phyloP scores from a whole-genome alignment of 306 rosid genomes.

The Medicago arabica region DNA sequence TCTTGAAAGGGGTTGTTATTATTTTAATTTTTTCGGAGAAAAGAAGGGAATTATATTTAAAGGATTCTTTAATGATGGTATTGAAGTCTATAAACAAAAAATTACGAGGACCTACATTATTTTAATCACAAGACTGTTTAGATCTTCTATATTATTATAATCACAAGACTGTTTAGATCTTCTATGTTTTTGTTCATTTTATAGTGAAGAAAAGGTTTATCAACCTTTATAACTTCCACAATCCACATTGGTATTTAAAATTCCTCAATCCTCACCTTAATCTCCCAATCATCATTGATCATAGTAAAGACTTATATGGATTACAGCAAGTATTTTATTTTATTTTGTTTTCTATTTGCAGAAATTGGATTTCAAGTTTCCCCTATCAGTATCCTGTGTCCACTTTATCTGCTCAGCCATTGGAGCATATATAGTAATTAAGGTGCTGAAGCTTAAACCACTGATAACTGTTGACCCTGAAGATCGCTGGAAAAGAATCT shows the following conservation, averaged over 20 bases:
- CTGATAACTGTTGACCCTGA: slow-evolving; percentile 82
- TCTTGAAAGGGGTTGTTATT: background rate
- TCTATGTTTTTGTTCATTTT: slow-evolving; percentile 10
- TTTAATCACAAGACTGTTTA: slow-evolving; percentile 19
- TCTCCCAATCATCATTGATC: slow-evolving; percentile 17
- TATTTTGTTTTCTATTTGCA: slow-evolving; percentile 45
- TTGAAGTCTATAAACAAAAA: background rate
- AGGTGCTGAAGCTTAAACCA: slow-evolving; percentile 87
- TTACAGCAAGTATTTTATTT: background rate
- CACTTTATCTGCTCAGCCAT: slow-evolving; percentile 94
- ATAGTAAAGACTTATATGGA: slow-evolving; percentile 13
- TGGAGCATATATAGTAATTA: slow-evolving; percentile 81
- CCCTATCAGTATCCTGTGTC: slow-evolving; percentile 82
- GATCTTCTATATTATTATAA: slow-evolving; percentile 21
- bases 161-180: slow-evolving; percentile 21
- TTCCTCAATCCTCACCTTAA: slow-evolving; percentile 22
- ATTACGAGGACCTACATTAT: background rate
- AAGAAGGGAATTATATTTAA: background rate
- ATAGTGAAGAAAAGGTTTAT: slow-evolving; percentile 21
- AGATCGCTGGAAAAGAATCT: slow-evolving; percentile 96
- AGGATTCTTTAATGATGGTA: slow-evolving; percentile 18
- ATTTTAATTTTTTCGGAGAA: background rate
- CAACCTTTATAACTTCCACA: slow-evolving; percentile 16
- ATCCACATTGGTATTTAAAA: slow-evolving; percentile 7
- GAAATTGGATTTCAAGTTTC: slow-evolving; percentile 99